A percentile compares a stretch with the other conserved stretches of the same genome.
Evolutionary conservation across 495 filamentous ascomycete genomes (phyloP).

Genomic region (Hypoxylon rickii): DNA sequence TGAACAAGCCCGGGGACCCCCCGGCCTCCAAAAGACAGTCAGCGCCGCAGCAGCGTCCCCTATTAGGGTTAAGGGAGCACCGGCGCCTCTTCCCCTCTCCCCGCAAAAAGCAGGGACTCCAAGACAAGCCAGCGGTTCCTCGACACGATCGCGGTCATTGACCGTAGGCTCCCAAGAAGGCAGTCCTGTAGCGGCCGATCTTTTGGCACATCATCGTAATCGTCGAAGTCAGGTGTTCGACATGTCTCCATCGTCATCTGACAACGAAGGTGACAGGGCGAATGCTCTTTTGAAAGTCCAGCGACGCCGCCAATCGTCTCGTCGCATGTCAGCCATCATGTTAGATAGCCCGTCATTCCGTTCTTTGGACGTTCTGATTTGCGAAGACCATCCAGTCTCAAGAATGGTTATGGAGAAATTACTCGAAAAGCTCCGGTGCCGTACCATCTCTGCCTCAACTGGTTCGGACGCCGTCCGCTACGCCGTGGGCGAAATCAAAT

Average conservation of each 20-base stretch:
- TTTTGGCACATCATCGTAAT: constrained; percentile 80
- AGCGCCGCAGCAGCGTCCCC: constrained; percentile 71
- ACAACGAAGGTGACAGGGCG: constrained; percentile 91
- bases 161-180: constrained; percentile 95
- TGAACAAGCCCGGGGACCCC: constrained; percentile 67
- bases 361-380: constrained; percentile 91
- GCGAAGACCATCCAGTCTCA: constrained; percentile 98
- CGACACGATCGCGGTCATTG: constrained; percentile 76
- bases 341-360: constrained; percentile 83
- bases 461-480: constrained; percentile 89
- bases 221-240: constrained; percentile 93
- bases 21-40: constrained; percentile 61
- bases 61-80: constrained; percentile 69
- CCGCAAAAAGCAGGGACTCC: constrained; percentile 51
- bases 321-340: constrained; percentile 87
- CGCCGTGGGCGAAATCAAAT: constrained; percentile 87
- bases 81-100: constrained; percentile 48
- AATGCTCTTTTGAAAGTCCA: constrained; percentile 94
- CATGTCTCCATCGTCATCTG: constrained; percentile 95
- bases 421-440: constrained; percentile 90
- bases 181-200: constrained; percentile 68
- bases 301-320: constrained; percentile 84
- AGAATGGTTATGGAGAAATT: constrained; percentile 95
- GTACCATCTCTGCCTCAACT: constrained; percentile 88
- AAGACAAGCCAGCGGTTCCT: constrained; percentile 50